Evolutionary conservation across 306 rosid genomes (phyloP).

Genomic region (Leucaena leucocephala): DNA sequence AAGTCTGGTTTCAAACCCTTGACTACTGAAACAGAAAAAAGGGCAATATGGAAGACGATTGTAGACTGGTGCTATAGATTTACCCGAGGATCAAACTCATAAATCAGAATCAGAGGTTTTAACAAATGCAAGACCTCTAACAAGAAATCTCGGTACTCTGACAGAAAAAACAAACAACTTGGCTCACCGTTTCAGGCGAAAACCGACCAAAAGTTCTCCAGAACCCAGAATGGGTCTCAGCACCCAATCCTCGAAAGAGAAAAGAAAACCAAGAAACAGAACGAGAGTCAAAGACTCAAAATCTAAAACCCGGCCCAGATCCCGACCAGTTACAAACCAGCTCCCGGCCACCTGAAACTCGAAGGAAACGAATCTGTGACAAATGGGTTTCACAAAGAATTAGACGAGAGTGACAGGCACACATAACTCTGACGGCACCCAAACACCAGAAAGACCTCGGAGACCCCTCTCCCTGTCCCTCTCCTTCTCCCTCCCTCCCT

Average conservation of each 20-base stretch:
- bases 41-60: conserved; percentile 38
- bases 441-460: neutral
- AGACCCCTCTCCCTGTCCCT: neutral
- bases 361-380: neutral
- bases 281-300: neutral
- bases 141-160: neutral
- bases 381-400: no score
- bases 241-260: neutral
- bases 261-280: neutral
- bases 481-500: neutral
- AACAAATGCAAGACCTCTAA: neutral
- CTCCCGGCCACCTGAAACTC: neutral
- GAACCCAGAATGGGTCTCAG: conserved; percentile 17
- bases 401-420: no score
- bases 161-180: neutral
- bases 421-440: neutral
- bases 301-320: neutral
- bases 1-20: conserved; percentile 32
- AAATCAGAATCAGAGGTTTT: neutral
- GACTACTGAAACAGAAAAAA: conserved; percentile 27
- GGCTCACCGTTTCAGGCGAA: conserved; percentile 27
- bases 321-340: neutral
- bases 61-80: conserved; percentile 27
- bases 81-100: conserved; percentile 36
- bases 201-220: conserved; percentile 14